Evolutionary conservation across 495 filamentous ascomycete species (phyloP).

Genomic region (Chaetomium cochliodes): DNA sequence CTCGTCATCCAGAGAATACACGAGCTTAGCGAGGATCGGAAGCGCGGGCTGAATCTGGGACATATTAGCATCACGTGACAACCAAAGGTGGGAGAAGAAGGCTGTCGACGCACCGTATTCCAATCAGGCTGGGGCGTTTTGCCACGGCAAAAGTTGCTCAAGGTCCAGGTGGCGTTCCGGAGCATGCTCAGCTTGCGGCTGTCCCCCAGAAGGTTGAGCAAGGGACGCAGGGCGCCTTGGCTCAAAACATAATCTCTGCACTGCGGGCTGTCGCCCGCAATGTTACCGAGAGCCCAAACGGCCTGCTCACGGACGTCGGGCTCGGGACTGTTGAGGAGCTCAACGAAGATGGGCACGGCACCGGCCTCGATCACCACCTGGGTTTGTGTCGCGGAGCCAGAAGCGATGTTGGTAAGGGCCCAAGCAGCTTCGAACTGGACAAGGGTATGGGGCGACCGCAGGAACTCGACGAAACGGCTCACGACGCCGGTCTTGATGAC

Average conservation of each 20-base stretch:
- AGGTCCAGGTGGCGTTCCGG: slow-evolving; percentile 96
- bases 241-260: slow-evolving; percentile 95
- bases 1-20: slow-evolving; percentile 98
- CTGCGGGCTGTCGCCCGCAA: slow-evolving; percentile 95
- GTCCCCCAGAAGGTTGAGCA: slow-evolving; percentile 86
- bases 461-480: slow-evolving; percentile 95
- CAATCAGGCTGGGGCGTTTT: slow-evolving; percentile 99
- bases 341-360: slow-evolving; percentile 97
- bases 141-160: slow-evolving; percentile 99
- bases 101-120: slow-evolving; percentile 69
- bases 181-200: slow-evolving; percentile 99
- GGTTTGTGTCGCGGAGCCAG: slow-evolving; percentile 93
- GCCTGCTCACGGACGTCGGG: slow-evolving; percentile 98
- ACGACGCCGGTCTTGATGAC: slow-evolving; percentile 99
- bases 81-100: slow-evolving; percentile 8
- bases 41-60: slow-evolving; percentile 90
- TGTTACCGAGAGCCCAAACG: slow-evolving; percentile 98
- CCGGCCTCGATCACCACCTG: slow-evolving; percentile 98
- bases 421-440: slow-evolving; percentile 99
- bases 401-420: slow-evolving; percentile 99
- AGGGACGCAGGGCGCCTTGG: slow-evolving; percentile 83
- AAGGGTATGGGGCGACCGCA: slow-evolving; percentile 94
- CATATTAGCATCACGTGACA: slow-evolving; percentile 25
- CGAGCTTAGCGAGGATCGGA: slow-evolving; percentile 94
- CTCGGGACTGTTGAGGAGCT: slow-evolving; percentile 91